Conservation (phyloP, 164 flowering plant genomes). For the Annona squamosa region DNA sequence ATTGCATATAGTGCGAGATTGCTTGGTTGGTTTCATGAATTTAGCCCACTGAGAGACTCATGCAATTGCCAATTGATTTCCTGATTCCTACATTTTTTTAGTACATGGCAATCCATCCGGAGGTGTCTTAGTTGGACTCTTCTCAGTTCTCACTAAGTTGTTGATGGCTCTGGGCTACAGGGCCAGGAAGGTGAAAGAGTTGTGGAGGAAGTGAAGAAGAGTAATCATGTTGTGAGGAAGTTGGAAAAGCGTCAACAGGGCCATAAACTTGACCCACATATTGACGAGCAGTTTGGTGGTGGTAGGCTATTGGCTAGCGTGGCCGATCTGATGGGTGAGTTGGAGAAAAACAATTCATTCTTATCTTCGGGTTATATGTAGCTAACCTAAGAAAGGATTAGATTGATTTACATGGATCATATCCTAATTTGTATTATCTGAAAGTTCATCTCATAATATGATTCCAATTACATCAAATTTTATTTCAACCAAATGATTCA, state of each 20-base stretch:
- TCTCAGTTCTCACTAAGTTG: too few relatives aligned
- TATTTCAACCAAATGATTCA: too few relatives aligned
- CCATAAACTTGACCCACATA: slow-evolving; percentile 14
- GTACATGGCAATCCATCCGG: too few relatives aligned
- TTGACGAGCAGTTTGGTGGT: slow-evolving; percentile 18
- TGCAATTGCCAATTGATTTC: too few relatives aligned
- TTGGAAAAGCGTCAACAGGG: slow-evolving; percentile 16
- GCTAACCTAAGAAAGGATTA: not conserved
- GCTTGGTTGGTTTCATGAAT: too few relatives aligned
- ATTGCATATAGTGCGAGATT: too few relatives aligned
- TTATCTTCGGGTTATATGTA: too few relatives aligned
- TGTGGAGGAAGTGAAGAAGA: slow-evolving; percentile 15
- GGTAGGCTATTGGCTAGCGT: slow-evolving; percentile 17
- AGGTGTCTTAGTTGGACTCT: too few relatives aligned
- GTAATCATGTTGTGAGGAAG: slow-evolving; percentile 16
- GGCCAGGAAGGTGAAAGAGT: slow-evolving; percentile 11
- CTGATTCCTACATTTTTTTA: too few relatives aligned
- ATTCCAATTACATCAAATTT: too few relatives aligned
- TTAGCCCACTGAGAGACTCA: too few relatives aligned
- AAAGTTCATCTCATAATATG: not conserved
- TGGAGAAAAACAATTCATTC: not conserved
- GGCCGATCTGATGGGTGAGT: slow-evolving; percentile 20
- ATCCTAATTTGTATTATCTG: not conserved
- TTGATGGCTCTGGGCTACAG: not conserved
- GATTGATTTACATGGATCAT: not conserved